Evolutionary conservation across 208 protist species (phyloP), one percentile per base, ranked within the genome.

Genomic region (Acanthamoeba triangularis): DNA sequence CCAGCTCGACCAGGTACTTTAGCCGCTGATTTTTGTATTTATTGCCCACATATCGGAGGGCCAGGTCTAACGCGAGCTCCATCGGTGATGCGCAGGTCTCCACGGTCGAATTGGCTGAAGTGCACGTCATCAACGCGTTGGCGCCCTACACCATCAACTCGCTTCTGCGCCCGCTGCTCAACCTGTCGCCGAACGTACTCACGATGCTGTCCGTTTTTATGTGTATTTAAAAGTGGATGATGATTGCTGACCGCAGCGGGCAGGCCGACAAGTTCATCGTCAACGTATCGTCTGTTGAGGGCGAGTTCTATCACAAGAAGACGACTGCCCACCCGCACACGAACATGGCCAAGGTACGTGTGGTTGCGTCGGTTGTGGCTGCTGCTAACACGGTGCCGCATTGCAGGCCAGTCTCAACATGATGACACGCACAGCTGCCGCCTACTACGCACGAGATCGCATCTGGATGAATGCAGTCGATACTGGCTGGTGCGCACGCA

Each of bases 391-490:
- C 23, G 13, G 56, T 25, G 52, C 11, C 1, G 23, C 74, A 52
- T 85, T 33, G 78, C 44, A 99, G 98, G 99, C 99, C 23, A 98
- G 99, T 56, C 98, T 99, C 88, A 99, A 99, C 96, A 99, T 99
- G 99, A 99, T 99, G 99, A 99, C 99, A 2, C 98, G 99, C 85
- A 99, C 99, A 8, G 98, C 98, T 78, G 98, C 97, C 14, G 97
- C 97, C 28, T 98, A 99, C 95, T 99, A 99, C 95, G 98, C 98
- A 4, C 88, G 95, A 61, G 97, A 97, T 49, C 96, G 98, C 85
- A 99, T 99, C 97, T 99, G 98, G 97, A 99, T 99, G 99, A 99
- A 99, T 96, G 98, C 98, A 61, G 99, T 99, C n/a, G 99, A 99
- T 96, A 99, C 99, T 0, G 99, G 99, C 41, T 99, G 99, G 99